Evolutionary conservation across 2,329 filamentous ascomycete genomes (phyloP), one percentile per base, ranked within the genome.

Genomic region (Cladosporium sp.): DNA sequence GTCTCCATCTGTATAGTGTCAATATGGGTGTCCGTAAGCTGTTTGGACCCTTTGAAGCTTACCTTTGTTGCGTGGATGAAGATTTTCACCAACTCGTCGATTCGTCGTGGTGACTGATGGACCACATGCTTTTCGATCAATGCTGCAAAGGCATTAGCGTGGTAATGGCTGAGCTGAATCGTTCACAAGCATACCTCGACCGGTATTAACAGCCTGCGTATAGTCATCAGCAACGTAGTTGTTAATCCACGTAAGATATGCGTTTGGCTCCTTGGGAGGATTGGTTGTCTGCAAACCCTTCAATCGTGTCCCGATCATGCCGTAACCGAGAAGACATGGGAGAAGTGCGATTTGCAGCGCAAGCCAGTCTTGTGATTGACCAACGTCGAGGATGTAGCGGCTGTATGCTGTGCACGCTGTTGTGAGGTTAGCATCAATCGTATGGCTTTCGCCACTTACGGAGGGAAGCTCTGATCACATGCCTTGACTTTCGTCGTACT

Each of bases 261-360:
- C 76, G 66, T 71, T 71, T 17, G 64, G 60, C 35, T 52, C 55
- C 45, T 60, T 62, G 1, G 63, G 60, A 28, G 61, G 59, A n/a
- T 60, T 54, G 73, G 67, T 35, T 85, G 88, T n/a, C 76, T 78
- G 49, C 80, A 75, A 60, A 89, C 85, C 13, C 77, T 77, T 57
- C 3, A 96, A 78, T 66, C 90, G 82, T 66, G 81, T 80, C 5
- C 90, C 93, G 59, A 95, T 89, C 57, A 84, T 83, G 9, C 87
- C 87, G 71, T 97, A 97, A 40, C 93, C 93, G n/a, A 97, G 81
- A 32, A 96, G 78, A 70, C 93, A 97, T 0, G 93, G 91, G 13
- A 92, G 85, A 55, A 97, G 80, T 4, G 90, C 87, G 61, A 97
- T 78, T 68, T 96, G 91, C 9, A 97, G 81, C 3, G 87, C 91